A percentile compares a stretch with the other conserved stretches of the same genome.
These are phyloP conservation scores for Ustilago tritici DNA, from an alignment of 1,284 basidiomycete species.

Conservation along the genomic window DNA sequence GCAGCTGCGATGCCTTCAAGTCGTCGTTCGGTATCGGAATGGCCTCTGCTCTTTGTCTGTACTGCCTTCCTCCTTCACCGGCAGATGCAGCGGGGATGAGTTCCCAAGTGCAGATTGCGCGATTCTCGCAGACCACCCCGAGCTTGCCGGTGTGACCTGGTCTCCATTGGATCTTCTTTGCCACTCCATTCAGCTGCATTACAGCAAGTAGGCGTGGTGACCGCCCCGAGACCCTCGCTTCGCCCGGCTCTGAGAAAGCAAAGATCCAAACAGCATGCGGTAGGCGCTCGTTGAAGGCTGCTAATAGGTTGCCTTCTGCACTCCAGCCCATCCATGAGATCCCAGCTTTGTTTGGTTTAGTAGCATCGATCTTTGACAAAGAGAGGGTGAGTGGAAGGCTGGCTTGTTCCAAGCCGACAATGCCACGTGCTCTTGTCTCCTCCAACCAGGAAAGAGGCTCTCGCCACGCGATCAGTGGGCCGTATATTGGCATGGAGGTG, in stretches of 20 bases:
- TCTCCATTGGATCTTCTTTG: constrained; percentile 80
- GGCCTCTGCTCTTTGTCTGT: constrained; percentile 48
- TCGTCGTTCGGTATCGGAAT: constrained; percentile 54
- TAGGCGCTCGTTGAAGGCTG: constrained; percentile 71
- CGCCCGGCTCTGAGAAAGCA: constrained; percentile 74
- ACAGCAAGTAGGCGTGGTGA: constrained; percentile 76
- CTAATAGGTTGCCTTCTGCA: constrained; percentile 52
- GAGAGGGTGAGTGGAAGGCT: constrained; percentile 48
- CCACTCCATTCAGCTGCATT: constrained; percentile 76
- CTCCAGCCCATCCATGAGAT: constrained; percentile 54
- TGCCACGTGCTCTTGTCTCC: constrained; percentile 63
- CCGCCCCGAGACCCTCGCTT: constrained; percentile 51
- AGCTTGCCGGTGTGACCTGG: constrained; percentile 77
- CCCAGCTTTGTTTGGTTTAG: constrained; percentile 46
- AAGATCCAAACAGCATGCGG: constrained; percentile 76
- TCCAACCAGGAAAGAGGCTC: constrained; percentile 66
- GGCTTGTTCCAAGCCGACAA: constrained; percentile 56
- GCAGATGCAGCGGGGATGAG: constrained; percentile 15
- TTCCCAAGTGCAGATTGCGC: constrained; percentile 82
- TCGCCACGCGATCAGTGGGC: constrained; percentile 53
- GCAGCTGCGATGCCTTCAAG: constrained; percentile 74
- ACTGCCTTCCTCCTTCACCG: constrained; percentile 1
- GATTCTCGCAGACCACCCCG: constrained; percentile 77
- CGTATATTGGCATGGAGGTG: constrained; percentile 18
- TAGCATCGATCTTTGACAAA: constrained; percentile 27